A percentile compares a stretch with the other conserved stretches of the same genome.
Evolutionary conservation across 805 yeast genomes (phyloP).

Genomic region (Ogataea chonburiensis): DNA sequence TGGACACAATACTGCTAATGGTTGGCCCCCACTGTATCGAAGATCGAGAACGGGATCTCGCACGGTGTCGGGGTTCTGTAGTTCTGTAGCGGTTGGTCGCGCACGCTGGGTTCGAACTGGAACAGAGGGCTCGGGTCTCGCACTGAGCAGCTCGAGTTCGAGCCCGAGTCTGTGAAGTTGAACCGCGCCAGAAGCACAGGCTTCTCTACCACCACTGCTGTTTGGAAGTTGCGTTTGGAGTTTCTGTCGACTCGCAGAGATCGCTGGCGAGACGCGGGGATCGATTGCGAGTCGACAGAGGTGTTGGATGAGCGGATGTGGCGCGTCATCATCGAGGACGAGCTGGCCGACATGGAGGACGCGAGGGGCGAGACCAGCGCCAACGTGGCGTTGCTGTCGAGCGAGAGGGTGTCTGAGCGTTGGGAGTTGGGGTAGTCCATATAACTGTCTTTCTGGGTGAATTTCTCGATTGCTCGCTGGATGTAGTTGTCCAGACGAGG

Average conservation of each 20-base stretch:
- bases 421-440: conserved; percentile 4
- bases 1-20: conserved; percentile 1
- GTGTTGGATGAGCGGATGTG: conserved; percentile 8
- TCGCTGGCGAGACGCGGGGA: conserved; percentile 4
- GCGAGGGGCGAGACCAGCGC: conserved; percentile 10
- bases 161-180: conserved; percentile 8
- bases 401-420: conserved; percentile 9
- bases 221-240: conserved; percentile 6
- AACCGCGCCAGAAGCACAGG: conserved; percentile 11
- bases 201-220: conserved; percentile 7
- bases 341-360: conserved; percentile 8
- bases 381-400: conserved; percentile 12
- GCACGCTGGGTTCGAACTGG: conserved; percentile 6
- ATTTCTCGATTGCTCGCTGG: conserved; percentile 9
- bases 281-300: conserved; percentile 5
- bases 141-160: conserved; percentile 3
- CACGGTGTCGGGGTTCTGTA: conserved; percentile 11
- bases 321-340: conserved; percentile 9
- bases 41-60: conserved; percentile 17
- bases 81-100: conserved; percentile 10
- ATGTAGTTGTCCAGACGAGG: conserved; percentile 7
- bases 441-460: conserved; percentile 3
- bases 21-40: conserved; percentile 13
- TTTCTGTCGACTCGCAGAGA: conserved; percentile 14
- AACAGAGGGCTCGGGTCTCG: conserved; percentile 14